Base-by-base conservation (phyloP, 306 rosid species). In the Aeschynomene evenia region DNA sequence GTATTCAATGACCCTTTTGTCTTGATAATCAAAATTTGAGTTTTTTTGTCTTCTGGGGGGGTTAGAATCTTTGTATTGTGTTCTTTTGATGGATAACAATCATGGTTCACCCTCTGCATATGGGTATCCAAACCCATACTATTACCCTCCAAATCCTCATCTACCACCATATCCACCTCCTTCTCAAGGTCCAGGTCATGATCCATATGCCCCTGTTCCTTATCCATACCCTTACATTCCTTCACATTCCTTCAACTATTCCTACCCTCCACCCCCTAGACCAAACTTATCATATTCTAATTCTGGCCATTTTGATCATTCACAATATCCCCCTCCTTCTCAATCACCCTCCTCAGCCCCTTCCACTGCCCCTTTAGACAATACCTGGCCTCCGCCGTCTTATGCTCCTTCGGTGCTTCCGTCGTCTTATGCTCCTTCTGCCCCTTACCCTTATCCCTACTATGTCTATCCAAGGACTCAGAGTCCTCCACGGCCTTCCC, bases 91-190 rank as follows among this genome's bases (percentile, higher is more conserved):
- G 86, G 86, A 82, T 46, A 74, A 82, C 16, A 66, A 70, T n/a
- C n/a, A n/a, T 54, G 79, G 81, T 3, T 73, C 79, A 39, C 63
- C 85, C 18, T 31, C 71, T 34, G 76, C 83, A 21, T 72, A 78
- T 18, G 12, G 72, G 3, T 78, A 82, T 70, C 86, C 83, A 23
- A 70, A 42, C 23, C 81, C 83, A 11, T 78, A 82, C 48, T 20
- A 11, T 12, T 82, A 82, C 56, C 78, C 77, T 15, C 74, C 72
- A 1, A 51, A 68, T 8, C 85, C 78, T 78, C 28, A 68, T 65
- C 65, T n/a, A 34, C 79, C 76, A 34, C 76, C 76, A 53, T 85
- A 85, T 72, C 89, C 87, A n/a, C 72, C 80, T 73, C 68, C 61
- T n/a, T n/a, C n/a, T n/a, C n/a, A n/a, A 26, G 60, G 70, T 26